These are phyloP conservation scores for Cercospora brassicicola DNA, from an alignment of 2,329 filamentous ascomycete species.

Conservation along the genomic window DNA sequence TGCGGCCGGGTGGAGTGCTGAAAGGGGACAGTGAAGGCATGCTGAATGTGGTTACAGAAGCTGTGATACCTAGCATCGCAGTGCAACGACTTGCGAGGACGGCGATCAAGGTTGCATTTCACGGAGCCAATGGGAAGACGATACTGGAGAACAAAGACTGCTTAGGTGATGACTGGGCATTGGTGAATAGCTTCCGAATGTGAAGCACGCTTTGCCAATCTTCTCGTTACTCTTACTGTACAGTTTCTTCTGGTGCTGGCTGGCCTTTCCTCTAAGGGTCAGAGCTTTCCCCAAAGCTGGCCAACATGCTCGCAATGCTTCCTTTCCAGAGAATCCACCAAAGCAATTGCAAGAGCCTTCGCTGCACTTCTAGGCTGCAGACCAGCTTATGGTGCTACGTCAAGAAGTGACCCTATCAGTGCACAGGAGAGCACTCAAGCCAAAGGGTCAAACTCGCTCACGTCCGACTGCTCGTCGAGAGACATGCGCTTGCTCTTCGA, in stretches of 20 bases:
- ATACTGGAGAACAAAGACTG: constrained; percentile 41
- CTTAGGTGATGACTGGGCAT: constrained; percentile 40
- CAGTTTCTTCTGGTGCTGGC: neutral
- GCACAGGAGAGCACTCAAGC: neutral
- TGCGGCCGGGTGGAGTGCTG: constrained; percentile 38
- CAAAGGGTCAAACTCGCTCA: constrained; percentile 7
- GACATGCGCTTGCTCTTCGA: constrained; percentile 2
- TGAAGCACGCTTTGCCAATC: neutral
- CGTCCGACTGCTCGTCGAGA: constrained; percentile 10
- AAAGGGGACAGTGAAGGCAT: constrained; percentile 34
- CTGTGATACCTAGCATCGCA: constrained; percentile 34
- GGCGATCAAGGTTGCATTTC: constrained; percentile 34
- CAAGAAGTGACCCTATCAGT: neutral
- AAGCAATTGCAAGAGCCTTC: too few species aligned
- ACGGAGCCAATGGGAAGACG: constrained; percentile 36
- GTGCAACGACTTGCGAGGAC: constrained; percentile 37
- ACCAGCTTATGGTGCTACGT: too few species aligned
- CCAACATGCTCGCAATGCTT: too few species aligned
- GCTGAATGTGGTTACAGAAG: constrained; percentile 36
- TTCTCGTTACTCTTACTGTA: constrained; percentile 1
- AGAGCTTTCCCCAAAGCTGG: too few species aligned
- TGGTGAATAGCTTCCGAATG: constrained; percentile 32
- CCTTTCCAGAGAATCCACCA: too few species aligned
- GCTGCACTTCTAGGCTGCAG: neutral
- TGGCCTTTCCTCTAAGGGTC: too few species aligned